Percentiles rank a stretch among this genome's conserved stretches.
These are phyloP conservation scores for Grammothele lineata DNA, from an alignment of 768 basidiomycete genomes.

Conservation along the genomic window DNA sequence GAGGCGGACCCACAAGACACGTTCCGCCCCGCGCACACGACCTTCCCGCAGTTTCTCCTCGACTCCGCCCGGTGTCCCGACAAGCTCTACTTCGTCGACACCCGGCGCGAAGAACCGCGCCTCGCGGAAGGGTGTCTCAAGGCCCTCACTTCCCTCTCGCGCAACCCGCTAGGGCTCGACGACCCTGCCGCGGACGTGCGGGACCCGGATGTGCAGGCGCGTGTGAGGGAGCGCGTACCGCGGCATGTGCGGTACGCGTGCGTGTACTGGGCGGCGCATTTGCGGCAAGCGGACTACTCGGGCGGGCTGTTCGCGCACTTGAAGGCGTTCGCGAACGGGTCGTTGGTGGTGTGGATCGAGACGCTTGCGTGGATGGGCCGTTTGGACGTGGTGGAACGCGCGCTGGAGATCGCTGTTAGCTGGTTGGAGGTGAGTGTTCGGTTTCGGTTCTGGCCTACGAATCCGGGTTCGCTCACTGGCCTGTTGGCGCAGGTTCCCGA, in stretches of 20 bases:
- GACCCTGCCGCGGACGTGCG: neutral
- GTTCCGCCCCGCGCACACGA: slow-evolving; percentile 1
- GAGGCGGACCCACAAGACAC: neutral
- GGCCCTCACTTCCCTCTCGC: neutral
- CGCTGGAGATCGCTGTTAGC: too few species aligned
- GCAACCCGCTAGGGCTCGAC: neutral
- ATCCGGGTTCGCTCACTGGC: too few species aligned
- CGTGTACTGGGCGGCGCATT: slow-evolving; percentile 2
- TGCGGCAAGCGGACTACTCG: neutral
- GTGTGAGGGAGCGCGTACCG: neutral
- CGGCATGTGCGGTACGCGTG: slow-evolving; percentile 5
- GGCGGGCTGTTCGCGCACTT: neutral
- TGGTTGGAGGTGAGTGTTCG: too few species aligned
- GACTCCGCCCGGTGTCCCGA: neutral
- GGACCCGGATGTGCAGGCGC: neutral
- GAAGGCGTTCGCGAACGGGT: neutral
- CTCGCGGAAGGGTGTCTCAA: neutral
- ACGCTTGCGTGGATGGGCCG: slow-evolving; percentile 1
- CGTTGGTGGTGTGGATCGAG: slow-evolving; percentile 2
- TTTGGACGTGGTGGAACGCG: too few species aligned
- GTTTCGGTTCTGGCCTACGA: too few species aligned
- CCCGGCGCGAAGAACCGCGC: neutral
- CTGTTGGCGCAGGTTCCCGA: too few species aligned
- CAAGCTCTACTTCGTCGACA: neutral
- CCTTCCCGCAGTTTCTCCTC: slow-evolving; percentile 4